Evolutionary conservation across 495 filamentous ascomycete genomes (phyloP), one percentile per base, ranked within the genome.

Genomic region (Tuber calosporum): DNA sequence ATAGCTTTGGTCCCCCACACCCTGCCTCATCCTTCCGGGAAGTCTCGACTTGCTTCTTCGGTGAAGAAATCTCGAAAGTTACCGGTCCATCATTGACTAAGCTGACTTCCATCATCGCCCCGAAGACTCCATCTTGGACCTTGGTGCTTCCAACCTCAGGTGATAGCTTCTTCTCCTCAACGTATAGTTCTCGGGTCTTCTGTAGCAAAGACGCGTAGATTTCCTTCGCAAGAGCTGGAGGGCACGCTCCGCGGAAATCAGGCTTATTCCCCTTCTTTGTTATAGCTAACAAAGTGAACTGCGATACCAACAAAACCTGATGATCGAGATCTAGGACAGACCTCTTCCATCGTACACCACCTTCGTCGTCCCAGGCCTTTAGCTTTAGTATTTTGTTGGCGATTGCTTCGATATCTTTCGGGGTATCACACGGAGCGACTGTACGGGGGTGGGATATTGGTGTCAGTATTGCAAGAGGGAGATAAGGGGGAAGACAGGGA

Each of bases 101-200:
- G 74, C 91, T 91, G 73, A 97, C 95, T 79, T 97, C 91, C 95
- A 98, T 99, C 93, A 97, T 97, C 70, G 96, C 95, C 79, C 97
- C 94, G 82, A 98, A 99, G 45, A 97, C 89, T 20, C 96, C 96
- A 81, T 98, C 90, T 80, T 96, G 93, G 74, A 99, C 93, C 53
- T 37, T 75, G 53, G 45, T 43, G 19, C 20, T 48, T 45, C 45
- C 70, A 42, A 71, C 53, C 17, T 77, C 75, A 26, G 69, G 67
- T 45, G 68, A 22, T 17, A 77, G 67, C 66, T 67, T 66, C 76
- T 87, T 90, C 22, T 93, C 92, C 11, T 88, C 82, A 6, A 84
- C 82, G 81, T 98, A 96, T 5, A 87, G 83, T 76, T 90, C 86
- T 74, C 91, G 86, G 37, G 97, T 88, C 75, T 90, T 90, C n/a